Evolutionary conservation across 257 asterid species (phyloP), one percentile per base, ranked within the genome.

Genomic region (Apocynum venetum): DNA sequence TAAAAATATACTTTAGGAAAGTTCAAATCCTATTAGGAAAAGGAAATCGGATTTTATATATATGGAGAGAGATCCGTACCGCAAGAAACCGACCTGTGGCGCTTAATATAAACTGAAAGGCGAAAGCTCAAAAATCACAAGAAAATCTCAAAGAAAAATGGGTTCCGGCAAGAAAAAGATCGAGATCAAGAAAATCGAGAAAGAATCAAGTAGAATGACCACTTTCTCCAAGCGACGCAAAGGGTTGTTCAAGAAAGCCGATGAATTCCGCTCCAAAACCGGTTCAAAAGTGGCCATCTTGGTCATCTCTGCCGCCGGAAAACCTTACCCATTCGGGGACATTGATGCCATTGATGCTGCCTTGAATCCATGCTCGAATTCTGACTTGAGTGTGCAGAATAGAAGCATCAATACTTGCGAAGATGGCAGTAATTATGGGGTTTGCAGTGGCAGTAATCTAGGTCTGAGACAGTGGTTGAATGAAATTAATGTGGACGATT

Each of bases 241-340:
- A 41, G 80, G 80, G 4, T 49, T 77, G 31, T 77, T 77, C 75
- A 77, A 77, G 69, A 77, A 77, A 52, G 76, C 59, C 0, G 55
- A 12, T 1, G 75, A 77, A 12, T 19, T 77, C 8, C 52, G 38
- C 0, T 13, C 55, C 35, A 51, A 36, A n/a, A 68, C 69, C 3
- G 59, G 75, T 8, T 41, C 76, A 2, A 51, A 68, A 14, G 41
- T 77, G 6, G 75, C 76, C 56, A 55, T 55, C 0, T 0, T 69
- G 7, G 80, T 77, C 0, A 67, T 77, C 15, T 77, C 80, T 36
- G 25, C 70, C 19, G 13, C 80, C 9, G 67, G 68, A 1, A 61
- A 63, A 13, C 80, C 75, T 1, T 77, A 49, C 44, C 47, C 68
- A 2, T 20, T 35, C 8, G 75, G 80, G 0, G 73, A 63, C 48